Percentiles rank a stretch among this genome's conserved stretches.
These are phyloP conservation scores for Cyclotella atomus DNA, from an alignment of 108 stramenopile species.

Conservation along the genomic window DNA sequence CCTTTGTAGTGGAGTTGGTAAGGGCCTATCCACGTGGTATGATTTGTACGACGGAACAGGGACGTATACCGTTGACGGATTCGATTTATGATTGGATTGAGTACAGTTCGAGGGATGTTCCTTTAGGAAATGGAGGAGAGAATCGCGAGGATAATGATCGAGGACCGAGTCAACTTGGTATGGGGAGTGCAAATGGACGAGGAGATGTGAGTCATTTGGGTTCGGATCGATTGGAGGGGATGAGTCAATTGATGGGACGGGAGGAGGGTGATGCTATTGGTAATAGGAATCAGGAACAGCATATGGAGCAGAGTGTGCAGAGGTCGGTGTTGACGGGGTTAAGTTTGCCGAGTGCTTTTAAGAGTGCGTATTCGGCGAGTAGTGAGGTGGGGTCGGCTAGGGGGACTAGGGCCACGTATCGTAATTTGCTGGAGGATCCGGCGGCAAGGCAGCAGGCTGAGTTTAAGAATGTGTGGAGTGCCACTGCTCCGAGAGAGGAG, in stretches of 20 bases:
- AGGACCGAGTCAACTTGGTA: constrained; percentile 38
- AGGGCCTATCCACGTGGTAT: constrained; percentile 37
- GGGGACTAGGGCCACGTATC: constrained; percentile 31
- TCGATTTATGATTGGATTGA: constrained; percentile 58
- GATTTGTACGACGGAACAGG: constrained; percentile 27
- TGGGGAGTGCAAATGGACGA: constrained; percentile 46
- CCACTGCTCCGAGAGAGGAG: constrained; percentile 43
- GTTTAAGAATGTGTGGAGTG: constrained; percentile 53
- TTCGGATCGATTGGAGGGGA: constrained; percentile 38
- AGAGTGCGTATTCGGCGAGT: constrained; percentile 43
- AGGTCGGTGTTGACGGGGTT: constrained; percentile 39
- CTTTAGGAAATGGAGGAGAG: too few species aligned
- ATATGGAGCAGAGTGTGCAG: constrained; percentile 16
- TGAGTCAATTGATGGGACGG: constrained; percentile 47
- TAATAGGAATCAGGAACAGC: background rate
- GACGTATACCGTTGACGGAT: constrained; percentile 51
- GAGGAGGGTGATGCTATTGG: constrained; percentile 24
- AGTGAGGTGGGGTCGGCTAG: constrained; percentile 18
- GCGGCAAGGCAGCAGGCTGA: constrained; percentile 45
- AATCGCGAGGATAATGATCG: background rate
- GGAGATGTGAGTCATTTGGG: constrained; percentile 6
- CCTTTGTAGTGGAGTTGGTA: constrained; percentile 48
- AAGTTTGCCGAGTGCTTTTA: constrained; percentile 45
- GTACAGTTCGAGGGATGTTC: constrained; percentile 36
- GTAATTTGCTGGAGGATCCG: constrained; percentile 35